phyloP scores from a whole-genome alignment of 331 rosid genomes.

The Phaseolus coccineus region DNA sequence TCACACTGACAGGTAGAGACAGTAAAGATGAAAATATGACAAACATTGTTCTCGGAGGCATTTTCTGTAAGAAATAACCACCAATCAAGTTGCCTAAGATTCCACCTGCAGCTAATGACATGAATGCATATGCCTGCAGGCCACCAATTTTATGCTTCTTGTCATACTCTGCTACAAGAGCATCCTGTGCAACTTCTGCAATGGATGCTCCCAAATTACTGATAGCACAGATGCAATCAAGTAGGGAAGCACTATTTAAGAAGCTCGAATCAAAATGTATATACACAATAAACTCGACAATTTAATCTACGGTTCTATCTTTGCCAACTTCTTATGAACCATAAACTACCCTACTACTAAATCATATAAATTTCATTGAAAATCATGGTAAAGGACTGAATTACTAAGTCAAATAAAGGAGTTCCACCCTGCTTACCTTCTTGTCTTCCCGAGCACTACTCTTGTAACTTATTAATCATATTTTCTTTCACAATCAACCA shows the following conservation, averaged over 20 bases:
- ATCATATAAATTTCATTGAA: background rate
- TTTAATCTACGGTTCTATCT: background rate
- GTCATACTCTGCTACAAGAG: slow-evolving; percentile 90
- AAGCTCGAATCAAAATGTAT: no score
- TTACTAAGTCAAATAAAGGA: background rate
- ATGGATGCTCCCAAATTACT: slow-evolving; percentile 91
- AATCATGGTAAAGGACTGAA: background rate
- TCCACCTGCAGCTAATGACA: slow-evolving; percentile 91
- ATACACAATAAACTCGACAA: no score
- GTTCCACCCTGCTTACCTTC: background rate
- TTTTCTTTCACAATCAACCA: background rate
- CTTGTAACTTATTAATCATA: background rate
- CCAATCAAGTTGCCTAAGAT: slow-evolving; percentile 84
- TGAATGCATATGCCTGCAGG: slow-evolving; percentile 83
- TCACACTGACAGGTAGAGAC: slow-evolving; percentile 41
- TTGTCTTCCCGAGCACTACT: background rate
- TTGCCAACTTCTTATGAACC: background rate
- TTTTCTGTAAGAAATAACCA: slow-evolving; percentile 67
- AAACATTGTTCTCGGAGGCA: slow-evolving; percentile 73
- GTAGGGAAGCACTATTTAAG: slow-evolving; percentile 52
- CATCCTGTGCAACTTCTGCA: slow-evolving; percentile 91
- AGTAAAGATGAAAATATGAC: slow-evolving; percentile 60
- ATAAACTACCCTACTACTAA: background rate
- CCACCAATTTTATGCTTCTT: slow-evolving; percentile 67
- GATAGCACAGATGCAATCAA: slow-evolving; percentile 68